Conservation (phyloP, 805 yeast genomes). For the Hanseniaspora valbyensis region DNA sequence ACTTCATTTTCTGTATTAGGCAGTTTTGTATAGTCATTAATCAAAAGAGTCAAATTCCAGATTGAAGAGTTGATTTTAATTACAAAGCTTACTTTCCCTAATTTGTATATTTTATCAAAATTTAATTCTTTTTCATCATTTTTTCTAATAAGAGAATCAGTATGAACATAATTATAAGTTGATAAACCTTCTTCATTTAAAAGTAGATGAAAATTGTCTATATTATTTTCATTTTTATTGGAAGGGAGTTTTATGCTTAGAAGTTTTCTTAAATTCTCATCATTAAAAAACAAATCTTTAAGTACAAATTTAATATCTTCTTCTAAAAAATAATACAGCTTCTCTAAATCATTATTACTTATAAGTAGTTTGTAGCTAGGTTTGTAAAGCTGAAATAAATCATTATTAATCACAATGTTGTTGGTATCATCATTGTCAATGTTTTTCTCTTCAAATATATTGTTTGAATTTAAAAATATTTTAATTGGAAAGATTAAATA, state of each 20-base stretch:
- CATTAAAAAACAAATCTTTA: neutral
- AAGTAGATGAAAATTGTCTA: neutral
- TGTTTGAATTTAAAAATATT: conserved; percentile 3
- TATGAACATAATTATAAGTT: neutral
- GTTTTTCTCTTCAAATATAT: neutral
- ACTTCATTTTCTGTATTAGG: neutral
- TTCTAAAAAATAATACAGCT: neutral
- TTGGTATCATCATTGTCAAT: neutral
- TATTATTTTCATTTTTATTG: neutral
- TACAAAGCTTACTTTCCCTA: neutral
- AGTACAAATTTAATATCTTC: conserved; percentile 3
- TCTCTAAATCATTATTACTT: conserved; percentile 6
- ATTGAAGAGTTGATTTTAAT: neutral
- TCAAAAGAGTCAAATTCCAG: neutral
- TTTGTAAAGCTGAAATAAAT: conserved; percentile 5
- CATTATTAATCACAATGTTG: conserved; percentile 11
- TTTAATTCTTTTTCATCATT: neutral
- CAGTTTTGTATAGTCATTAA: conserved; percentile 1
- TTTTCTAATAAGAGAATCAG: neutral
- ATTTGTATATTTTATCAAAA: conserved; percentile 2
- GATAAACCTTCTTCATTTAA: neutral
- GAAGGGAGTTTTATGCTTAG: neutral
- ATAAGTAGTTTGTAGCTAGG: conserved; percentile 6
- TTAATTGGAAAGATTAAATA: conserved; percentile 15
- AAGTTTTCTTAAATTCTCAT: neutral